Evolutionary conservation across 306 rosid genomes (phyloP).

Genomic region (Bauhinia variegata): DNA sequence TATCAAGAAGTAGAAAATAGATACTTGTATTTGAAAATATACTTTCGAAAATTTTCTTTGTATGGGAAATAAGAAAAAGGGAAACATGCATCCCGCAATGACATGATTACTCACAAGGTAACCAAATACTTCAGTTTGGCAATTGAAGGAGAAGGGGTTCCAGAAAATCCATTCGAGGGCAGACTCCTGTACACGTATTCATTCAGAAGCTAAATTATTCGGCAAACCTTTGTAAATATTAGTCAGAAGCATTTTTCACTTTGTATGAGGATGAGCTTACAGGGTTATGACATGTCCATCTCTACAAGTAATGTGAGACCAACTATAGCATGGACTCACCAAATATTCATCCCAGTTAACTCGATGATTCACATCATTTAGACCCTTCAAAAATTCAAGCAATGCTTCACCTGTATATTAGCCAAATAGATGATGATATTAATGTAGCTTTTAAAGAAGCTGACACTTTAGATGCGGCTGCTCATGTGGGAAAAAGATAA

Average conservation of each 20-base stretch:
- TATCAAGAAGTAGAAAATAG: neutral
- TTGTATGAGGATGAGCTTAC: slow-evolving; percentile 57
- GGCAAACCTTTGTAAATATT: neutral
- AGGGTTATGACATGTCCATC: slow-evolving; percentile 75
- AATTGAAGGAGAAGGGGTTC: slow-evolving; percentile 81
- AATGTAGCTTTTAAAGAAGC: neutral
- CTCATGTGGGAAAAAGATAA: neutral
- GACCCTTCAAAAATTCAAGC: slow-evolving; percentile 55
- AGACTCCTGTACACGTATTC: slow-evolving; percentile 64
- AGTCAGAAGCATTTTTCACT: slow-evolving; percentile 9
- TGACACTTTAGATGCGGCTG: no score
- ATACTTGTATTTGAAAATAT: neutral
- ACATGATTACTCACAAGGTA: slow-evolving; percentile 67
- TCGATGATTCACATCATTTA: slow-evolving; percentile 66
- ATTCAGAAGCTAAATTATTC: slow-evolving; percentile 35
- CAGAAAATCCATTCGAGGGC: slow-evolving; percentile 74
- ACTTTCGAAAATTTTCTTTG: neutral
- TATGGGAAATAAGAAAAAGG: no score
- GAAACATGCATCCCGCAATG: neutral
- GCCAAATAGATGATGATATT: slow-evolving; percentile 9
- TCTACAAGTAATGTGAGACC: slow-evolving; percentile 81
- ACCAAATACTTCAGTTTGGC: slow-evolving; percentile 68
- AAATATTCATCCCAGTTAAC: slow-evolving; percentile 67
- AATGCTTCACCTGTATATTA: slow-evolving; percentile 75
- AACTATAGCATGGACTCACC: slow-evolving; percentile 89